Conservation (phyloP, 192 early-diverging fungal species). For the Rhizophagus prolifer region DNA sequence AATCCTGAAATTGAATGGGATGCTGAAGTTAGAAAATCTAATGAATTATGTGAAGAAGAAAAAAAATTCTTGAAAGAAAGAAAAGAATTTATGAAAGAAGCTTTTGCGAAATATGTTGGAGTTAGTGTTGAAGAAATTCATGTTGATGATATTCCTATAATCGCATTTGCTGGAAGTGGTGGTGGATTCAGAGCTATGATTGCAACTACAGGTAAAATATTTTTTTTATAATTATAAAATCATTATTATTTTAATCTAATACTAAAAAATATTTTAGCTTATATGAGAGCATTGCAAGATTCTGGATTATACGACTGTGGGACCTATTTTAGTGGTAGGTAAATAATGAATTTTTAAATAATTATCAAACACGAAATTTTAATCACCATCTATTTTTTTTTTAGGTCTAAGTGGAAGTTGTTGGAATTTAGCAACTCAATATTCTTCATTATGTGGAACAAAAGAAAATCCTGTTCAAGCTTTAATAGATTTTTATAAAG, state of each 20-base stretch:
- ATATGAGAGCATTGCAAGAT: constrained; percentile 63
- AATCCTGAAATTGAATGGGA: constrained; percentile 48
- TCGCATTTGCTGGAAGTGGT: constrained; percentile 74
- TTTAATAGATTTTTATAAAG: constrained; percentile 36
- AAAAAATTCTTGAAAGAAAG: constrained; percentile 46
- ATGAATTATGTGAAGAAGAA: constrained; percentile 48
- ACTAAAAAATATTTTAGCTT: constrained; percentile 39
- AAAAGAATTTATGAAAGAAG: constrained; percentile 48
- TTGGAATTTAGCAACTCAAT: constrained; percentile 56
- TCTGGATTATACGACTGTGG: constrained; percentile 66
- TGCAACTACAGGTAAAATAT: constrained; percentile 47
- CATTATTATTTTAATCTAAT: background rate
- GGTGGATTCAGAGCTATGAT: constrained; percentile 87
- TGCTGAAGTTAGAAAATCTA: constrained; percentile 44
- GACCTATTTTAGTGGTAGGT: constrained; percentile 70
- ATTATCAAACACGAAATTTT: constrained; percentile 27
- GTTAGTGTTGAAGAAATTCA: constrained; percentile 64
- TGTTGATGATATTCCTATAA: constrained; percentile 65
- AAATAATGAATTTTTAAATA: constrained; percentile 38
- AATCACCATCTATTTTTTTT: constrained; percentile 14
- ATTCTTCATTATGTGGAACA: background rate
- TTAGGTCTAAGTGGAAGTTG: constrained; percentile 57
- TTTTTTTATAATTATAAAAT: background rate
- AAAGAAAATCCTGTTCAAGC: constrained; percentile 21
- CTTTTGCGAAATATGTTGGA: constrained; percentile 78